A percentile compares a stretch with the other conserved stretches of the same genome.
Evolutionary conservation across 139 green algal genomes (phyloP).

Genomic region (Chlorella sorokiniana): DNA sequence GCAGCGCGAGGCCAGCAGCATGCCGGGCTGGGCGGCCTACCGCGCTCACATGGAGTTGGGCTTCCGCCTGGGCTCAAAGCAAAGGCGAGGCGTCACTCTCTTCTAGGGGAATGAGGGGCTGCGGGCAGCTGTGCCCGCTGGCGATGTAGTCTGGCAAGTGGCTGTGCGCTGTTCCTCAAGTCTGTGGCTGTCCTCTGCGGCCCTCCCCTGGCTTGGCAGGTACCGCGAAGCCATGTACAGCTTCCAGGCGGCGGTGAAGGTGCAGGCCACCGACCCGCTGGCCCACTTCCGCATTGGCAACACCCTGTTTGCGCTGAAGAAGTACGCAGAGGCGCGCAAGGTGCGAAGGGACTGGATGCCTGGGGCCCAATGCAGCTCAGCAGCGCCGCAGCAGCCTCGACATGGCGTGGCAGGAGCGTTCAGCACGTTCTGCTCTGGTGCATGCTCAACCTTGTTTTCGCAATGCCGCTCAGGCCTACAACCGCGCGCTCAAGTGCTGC

Average conservation of each 20-base stretch:
- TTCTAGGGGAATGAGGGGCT: neutral
- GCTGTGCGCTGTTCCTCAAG: neutral
- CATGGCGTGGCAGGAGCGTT: no score
- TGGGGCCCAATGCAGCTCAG: no score
- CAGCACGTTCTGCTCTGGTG: no score
- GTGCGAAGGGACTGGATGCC: no score
- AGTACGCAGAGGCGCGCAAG: conserved; percentile 46
- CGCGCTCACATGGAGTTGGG: conserved; percentile 74
- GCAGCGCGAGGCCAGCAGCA: conserved; percentile 33
- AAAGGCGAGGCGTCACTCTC: neutral
- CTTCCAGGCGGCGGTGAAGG: conserved; percentile 54
- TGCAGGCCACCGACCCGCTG: conserved; percentile 51
- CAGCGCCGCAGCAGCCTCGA: neutral
- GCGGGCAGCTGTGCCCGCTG: neutral
- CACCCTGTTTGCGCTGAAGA: conserved; percentile 55
- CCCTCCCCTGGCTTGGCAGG: conserved; percentile 6
- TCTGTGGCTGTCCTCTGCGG: neutral
- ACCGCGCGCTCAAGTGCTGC: conserved; percentile 25
- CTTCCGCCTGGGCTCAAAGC: conserved; percentile 38
- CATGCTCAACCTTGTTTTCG: neutral
- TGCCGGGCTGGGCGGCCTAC: conserved; percentile 45
- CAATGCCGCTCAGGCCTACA: conserved; percentile 15
- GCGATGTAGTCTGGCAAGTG: no score
- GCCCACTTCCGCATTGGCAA: conserved; percentile 73
- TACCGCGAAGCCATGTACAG: conserved; percentile 43